These are phyloP conservation scores for Globisporangium nodosum DNA, from an alignment of 352 stramenopile species.

Conservation along the genomic window DNA sequence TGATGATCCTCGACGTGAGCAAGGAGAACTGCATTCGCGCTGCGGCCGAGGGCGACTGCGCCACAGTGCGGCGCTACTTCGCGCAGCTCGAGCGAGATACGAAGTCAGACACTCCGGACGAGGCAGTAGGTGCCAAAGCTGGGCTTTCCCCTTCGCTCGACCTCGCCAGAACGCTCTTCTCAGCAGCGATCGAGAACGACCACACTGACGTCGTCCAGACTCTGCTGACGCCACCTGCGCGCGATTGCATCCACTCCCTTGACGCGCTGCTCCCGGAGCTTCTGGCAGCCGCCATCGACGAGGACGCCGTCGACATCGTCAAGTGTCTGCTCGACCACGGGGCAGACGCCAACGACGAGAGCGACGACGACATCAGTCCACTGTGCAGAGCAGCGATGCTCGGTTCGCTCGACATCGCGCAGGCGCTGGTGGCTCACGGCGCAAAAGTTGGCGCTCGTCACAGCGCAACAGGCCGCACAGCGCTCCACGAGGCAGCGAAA, in stretches of 20 bases:
- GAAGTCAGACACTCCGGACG: too few relatives aligned
- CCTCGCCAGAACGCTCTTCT: constrained; percentile 1
- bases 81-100: background rate
- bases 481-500: too few relatives aligned
- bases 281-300: background rate
- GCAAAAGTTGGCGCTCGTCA: too few relatives aligned
- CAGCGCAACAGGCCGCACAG: too few relatives aligned
- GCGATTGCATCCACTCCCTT: too few relatives aligned
- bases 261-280: background rate
- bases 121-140: too few relatives aligned
- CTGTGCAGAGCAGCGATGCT: too few relatives aligned
- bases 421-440: too few relatives aligned
- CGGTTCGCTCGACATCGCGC: too few relatives aligned
- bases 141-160: background rate
- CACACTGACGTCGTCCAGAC: background rate
- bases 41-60: background rate
- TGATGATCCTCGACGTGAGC: background rate
- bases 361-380: background rate
- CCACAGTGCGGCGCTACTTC: constrained; percentile 1
- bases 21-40: constrained; percentile 7
- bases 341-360: background rate
- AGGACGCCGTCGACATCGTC: constrained; percentile 1
- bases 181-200: constrained; percentile 2
- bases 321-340: background rate
- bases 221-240: background rate